Evolutionary conservation across 257 asterid species (phyloP), one percentile per base, ranked within the genome.

Genomic region (Rubia yunnanensis): DNA sequence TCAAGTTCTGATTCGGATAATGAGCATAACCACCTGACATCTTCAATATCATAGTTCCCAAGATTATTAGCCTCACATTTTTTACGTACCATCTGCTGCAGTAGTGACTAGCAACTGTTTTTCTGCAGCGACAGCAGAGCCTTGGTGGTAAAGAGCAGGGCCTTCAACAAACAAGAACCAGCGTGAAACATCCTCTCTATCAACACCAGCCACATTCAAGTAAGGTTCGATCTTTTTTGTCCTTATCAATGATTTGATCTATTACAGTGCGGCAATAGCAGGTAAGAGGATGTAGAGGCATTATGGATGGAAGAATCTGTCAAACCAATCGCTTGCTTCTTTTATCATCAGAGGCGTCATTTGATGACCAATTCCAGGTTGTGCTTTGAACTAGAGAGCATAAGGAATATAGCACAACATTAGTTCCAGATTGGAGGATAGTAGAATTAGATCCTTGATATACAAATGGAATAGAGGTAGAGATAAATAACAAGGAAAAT

Each of bases 121-220:
- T n/a, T n/a, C n/a, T n/a, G n/a, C n/a, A n/a, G n/a, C n/a, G n/a
- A n/a, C 99, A 76, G 91, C 70, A 70, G 97, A 84, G 64, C 97
- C 96, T 77, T 84, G 97, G 77, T 86, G 90, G 88, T 86, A 92
- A 67, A 68, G 77, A 65, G 82, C 88, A 50, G 89, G 97, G 38
- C 86, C 83, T 83, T 92, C 97, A 64, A 86, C 76, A 74, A 92
- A 92, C 81, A 92, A 77, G 81, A 87, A 77, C 49, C 97, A 88
- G 13, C 82, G 85, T 60, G 84, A 89, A 73, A 92, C 97, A 53
- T 87, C 96, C 65, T 81, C 85, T 46, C 87, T 70, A 9, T 77
- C 79, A 77, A 85, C 77, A 36, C 94, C 95, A 79, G 87, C 67
- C 13, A 74, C 66, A 3, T 74, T 78, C 88, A 89, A 63, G 89